phyloP scores from a whole-genome alignment of 495 filamentous ascomycete genomes.

The Aspergillus conjunctus region DNA sequence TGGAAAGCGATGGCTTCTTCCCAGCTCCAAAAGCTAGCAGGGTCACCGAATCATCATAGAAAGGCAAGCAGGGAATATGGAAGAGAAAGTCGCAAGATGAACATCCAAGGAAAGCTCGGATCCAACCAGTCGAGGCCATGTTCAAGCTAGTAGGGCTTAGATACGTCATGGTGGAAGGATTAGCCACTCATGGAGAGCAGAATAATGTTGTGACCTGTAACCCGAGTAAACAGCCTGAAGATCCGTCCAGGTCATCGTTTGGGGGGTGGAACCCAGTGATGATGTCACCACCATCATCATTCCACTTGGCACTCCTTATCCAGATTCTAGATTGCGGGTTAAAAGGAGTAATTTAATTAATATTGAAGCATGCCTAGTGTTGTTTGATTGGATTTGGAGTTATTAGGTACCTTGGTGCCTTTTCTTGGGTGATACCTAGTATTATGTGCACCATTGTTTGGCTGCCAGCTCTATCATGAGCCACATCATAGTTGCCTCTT shows the following conservation, averaged over 20 bases:
- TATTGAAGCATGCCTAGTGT: background rate
- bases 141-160: background rate
- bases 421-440: no score
- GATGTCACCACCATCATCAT: conserved; percentile 15
- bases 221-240: background rate
- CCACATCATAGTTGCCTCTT: background rate
- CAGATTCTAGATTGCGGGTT: background rate
- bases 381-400: background rate
- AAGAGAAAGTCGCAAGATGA: background rate
- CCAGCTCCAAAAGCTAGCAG: conserved; percentile 2
- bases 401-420: background rate
- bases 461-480: background rate
- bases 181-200: background rate
- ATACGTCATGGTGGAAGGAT: background rate
- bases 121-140: background rate
- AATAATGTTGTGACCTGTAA: background rate
- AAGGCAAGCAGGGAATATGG: background rate
- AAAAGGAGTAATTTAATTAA: background rate
- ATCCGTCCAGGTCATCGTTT: background rate
- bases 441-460: background rate
- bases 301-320: background rate
- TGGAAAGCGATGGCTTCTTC: background rate
- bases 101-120: background rate
- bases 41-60: no score
- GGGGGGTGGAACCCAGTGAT: conserved; percentile 2